phyloP scores from a whole-genome alignment of 23 red algal species.

The Agarophyton chilense region DNA sequence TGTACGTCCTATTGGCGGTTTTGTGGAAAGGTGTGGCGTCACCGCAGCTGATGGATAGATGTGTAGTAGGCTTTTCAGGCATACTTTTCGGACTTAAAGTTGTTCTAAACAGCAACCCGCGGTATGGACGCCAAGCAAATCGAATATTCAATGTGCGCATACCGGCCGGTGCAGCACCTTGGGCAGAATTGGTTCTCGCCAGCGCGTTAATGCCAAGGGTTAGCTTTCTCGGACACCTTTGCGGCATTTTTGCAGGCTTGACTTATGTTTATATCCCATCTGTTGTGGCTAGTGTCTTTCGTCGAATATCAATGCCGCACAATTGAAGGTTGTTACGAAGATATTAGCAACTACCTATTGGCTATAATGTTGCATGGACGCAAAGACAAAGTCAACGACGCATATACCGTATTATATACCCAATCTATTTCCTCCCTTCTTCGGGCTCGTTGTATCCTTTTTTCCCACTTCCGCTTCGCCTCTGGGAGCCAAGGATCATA shows the following conservation, averaged over 20 bases:
- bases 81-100: slow-evolving; percentile 63
- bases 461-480: too few species aligned
- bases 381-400: too few species aligned
- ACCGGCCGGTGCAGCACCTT: slow-evolving; percentile 29
- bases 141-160: slow-evolving; percentile 29
- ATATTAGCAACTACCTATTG: too few species aligned
- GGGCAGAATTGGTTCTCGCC: slow-evolving; percentile 59
- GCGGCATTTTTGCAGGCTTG: slow-evolving; percentile 50
- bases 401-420: too few species aligned
- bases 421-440: too few species aligned
- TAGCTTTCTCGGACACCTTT: slow-evolving; percentile 72
- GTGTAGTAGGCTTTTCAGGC: slow-evolving; percentile 61
- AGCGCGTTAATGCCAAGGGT: slow-evolving; percentile 35
- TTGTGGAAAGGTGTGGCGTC: background rate
- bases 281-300: background rate
- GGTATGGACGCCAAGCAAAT: slow-evolving; percentile 25
- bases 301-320: background rate
- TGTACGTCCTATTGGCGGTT: slow-evolving; percentile 28
- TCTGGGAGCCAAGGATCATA: too few species aligned
- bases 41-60: slow-evolving; percentile 20
- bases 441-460: too few species aligned
- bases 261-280: slow-evolving; percentile 7
- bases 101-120: slow-evolving; percentile 34
- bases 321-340: background rate
- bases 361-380: too few species aligned